These are phyloP conservation scores for Rhodomyrtus tomentosa DNA, from an alignment of 345 rosid species.

Conservation along the genomic window DNA sequence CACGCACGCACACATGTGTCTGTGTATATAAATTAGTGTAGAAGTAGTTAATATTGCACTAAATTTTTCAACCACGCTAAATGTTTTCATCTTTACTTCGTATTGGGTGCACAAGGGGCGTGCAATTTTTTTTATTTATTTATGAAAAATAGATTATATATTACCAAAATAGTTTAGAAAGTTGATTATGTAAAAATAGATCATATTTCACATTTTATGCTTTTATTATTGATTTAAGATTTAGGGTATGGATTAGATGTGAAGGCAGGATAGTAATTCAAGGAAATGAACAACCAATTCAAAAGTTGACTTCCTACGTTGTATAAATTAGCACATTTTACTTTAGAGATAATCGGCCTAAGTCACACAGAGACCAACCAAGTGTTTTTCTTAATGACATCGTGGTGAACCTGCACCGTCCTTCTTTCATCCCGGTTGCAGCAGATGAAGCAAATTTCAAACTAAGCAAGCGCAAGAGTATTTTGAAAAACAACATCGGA, in stretches of 20 bases:
- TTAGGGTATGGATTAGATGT: neutral
- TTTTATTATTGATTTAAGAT: neutral
- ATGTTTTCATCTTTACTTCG: neutral
- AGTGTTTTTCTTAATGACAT: too few species aligned
- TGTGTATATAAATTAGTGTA: neutral
- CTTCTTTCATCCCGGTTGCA: too few species aligned
- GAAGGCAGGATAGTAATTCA: neutral
- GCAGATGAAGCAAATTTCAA: too few species aligned
- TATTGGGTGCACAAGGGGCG: rapidly evolving
- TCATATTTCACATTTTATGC: neutral
- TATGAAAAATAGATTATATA: neutral
- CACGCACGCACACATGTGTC: too few species aligned
- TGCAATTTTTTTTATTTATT: too few species aligned
- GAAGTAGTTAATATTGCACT: neutral
- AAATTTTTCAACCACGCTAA: neutral
- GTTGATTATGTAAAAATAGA: neutral
- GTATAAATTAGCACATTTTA: neutral
- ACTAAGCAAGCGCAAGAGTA: too few species aligned
- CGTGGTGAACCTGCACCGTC: too few species aligned
- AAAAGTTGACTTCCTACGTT: neutral
- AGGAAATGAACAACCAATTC: neutral
- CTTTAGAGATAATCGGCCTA: neutral
- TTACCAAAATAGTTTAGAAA: neutral
- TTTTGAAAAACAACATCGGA: too few species aligned
- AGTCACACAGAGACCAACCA: rapidly evolving